A percentile compares a stretch with the other conserved stretches of the same genome.
phyloP scores from a whole-genome alignment of 176 grass and related monocot genomes.

The Aegilops longissima region DNA sequence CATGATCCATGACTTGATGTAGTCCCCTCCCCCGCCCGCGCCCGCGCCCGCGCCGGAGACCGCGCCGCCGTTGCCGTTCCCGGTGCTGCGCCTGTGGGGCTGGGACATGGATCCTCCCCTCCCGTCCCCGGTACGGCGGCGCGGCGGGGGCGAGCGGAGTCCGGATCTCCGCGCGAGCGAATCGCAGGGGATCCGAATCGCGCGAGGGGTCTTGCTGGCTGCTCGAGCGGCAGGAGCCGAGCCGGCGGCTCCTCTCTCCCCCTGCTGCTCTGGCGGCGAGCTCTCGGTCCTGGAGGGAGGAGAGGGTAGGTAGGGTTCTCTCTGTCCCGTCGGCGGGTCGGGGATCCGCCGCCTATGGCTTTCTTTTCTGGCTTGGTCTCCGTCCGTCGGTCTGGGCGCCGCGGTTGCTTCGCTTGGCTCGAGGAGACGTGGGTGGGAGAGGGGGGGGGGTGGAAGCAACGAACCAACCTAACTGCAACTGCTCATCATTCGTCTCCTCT shows the following conservation, averaged over 20 bases:
- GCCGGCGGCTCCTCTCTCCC: no score
- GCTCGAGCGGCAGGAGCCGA: background rate
- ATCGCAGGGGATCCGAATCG: background rate
- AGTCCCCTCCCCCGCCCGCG: slow-evolving; percentile 52
- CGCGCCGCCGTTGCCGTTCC: background rate
- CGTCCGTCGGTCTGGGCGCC: background rate
- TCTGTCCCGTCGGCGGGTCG: background rate
- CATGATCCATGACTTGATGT: slow-evolving; percentile 74
- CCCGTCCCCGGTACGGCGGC: background rate
- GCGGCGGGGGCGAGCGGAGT: background rate
- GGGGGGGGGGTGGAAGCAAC: background rate
- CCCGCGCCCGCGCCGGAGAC: slow-evolving; percentile 14
- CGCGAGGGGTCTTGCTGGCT: background rate
- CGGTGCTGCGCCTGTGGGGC: background rate
- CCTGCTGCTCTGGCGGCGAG: no score
- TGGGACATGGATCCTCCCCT: slow-evolving; percentile 8
- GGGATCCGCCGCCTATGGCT: background rate
- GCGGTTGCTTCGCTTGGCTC: background rate
- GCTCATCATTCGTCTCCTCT: background rate
- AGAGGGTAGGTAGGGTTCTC: background rate
- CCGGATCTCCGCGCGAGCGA: background rate
- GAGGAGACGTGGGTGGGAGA: background rate
- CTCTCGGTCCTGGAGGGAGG: no score
- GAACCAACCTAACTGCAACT: background rate
- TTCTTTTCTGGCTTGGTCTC: background rate